Evolutionary conservation across 1,139 yeast genomes (phyloP).

Genomic region (Hansenula lynferdii): DNA sequence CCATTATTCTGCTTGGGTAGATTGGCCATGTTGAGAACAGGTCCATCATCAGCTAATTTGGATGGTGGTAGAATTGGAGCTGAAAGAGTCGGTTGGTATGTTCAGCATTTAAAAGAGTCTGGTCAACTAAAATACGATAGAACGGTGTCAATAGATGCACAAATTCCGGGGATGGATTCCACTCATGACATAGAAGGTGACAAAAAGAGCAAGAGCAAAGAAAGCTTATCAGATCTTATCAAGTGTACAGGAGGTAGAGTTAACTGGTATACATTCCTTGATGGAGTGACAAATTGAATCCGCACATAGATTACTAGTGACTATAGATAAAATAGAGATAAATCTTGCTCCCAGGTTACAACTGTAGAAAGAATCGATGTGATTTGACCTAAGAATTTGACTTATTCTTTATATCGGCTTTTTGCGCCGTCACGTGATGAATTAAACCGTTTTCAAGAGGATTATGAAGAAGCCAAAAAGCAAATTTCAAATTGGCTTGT

Average conservation of each 20-base stretch:
- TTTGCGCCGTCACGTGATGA: no score
- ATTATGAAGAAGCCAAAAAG: no score
- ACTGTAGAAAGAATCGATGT: no score
- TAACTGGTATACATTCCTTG: neutral
- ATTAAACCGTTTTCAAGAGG: no score
- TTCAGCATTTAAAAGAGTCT: slow-evolving; percentile 6
- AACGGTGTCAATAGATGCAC: neutral
- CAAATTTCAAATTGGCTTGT: no score
- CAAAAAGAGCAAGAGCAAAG: neutral
- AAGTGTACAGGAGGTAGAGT: neutral
- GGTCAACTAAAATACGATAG: slow-evolving; percentile 2
- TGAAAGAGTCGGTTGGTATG: slow-evolving; percentile 32
- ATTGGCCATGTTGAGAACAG: slow-evolving; percentile 39
- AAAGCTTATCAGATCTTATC: neutral
- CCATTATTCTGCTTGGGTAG: slow-evolving; percentile 42
- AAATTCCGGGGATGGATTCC: neutral
- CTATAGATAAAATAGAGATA: no score
- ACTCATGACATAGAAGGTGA: neutral
- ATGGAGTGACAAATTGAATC: neutral
- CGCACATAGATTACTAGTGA: neutral
- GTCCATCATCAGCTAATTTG: slow-evolving; percentile 45
- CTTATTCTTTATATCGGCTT: no score
- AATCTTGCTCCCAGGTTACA: no score
- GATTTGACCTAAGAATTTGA: no score
- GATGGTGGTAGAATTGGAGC: slow-evolving; percentile 47